These are phyloP conservation scores for Fusarium goolgardi DNA, from an alignment of 2,329 filamentous ascomycete genomes.

Conservation along the genomic window DNA sequence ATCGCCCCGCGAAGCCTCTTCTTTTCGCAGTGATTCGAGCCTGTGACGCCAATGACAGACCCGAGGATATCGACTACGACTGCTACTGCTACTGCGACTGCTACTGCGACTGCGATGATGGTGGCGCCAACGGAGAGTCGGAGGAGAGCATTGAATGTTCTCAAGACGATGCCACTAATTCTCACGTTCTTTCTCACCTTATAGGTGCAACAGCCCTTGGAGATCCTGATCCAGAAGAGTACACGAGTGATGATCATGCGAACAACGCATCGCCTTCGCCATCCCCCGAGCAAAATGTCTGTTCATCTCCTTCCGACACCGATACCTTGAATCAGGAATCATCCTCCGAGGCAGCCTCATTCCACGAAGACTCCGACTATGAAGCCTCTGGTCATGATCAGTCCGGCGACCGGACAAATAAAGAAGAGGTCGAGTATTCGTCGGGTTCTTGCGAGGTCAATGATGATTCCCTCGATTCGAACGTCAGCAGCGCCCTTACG, in stretches of 20 bases:
- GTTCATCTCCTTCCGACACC: neutral
- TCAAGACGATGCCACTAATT: neutral
- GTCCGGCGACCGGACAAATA: neutral
- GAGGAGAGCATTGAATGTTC: neutral
- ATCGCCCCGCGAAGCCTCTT: no score
- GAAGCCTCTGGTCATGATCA: neutral
- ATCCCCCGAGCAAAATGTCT: neutral
- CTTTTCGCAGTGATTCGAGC: neutral
- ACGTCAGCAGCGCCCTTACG: neutral
- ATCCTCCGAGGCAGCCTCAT: neutral
- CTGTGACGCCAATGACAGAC: neutral
- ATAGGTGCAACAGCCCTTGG: neutral
- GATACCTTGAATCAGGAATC: neutral
- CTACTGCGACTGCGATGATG: neutral
- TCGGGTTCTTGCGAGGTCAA: neutral
- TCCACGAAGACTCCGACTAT: neutral
- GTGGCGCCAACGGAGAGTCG: neutral
- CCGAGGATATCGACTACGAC: neutral
- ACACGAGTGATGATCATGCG: neutral
- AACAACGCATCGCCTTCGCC: neutral
- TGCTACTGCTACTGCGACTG: neutral
- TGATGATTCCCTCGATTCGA: neutral
- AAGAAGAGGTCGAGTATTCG: slow-evolving; percentile 10
- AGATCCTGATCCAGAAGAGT: neutral
- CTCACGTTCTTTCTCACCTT: neutral